Conservation (phyloP, 2,329 filamentous ascomycete genomes). For the Aureobasidium zeae region DNA sequence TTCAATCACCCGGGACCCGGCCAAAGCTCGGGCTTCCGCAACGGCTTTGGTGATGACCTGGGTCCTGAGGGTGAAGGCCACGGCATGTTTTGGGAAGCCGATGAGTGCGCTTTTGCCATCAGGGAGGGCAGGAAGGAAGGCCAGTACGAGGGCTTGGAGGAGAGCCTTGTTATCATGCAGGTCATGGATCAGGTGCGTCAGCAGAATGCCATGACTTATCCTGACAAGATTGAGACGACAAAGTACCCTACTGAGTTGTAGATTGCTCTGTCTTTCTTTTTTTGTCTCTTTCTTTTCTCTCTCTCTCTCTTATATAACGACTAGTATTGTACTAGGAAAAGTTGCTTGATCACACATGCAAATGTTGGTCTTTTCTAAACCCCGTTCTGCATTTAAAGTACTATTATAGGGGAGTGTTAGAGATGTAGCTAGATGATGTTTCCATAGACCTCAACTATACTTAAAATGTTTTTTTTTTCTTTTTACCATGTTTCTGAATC, state of each 20-base stretch:
- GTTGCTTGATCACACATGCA: neutral
- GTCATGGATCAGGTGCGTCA: conserved; percentile 58
- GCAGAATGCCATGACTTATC: conserved; percentile 54
- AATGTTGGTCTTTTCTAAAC: too few relatives aligned
- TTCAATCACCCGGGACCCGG: conserved; percentile 39
- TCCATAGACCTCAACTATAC: too few relatives aligned
- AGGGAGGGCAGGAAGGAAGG: conserved; percentile 71
- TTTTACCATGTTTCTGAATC: too few relatives aligned
- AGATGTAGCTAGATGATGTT: too few relatives aligned
- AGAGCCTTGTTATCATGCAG: conserved; percentile 76
- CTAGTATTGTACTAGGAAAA: neutral
- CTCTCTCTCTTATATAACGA: too few relatives aligned
- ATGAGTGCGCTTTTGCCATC: conserved; percentile 66
- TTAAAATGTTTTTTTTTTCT: too few relatives aligned
- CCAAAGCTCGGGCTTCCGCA: conserved; percentile 39
- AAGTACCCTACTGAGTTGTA: conserved; percentile 42
- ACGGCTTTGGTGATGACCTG: conserved; percentile 35
- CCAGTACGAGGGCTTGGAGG: conserved; percentile 57
- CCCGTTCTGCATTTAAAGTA: too few relatives aligned
- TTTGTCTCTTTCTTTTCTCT: too few relatives aligned
- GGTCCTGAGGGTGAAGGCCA: conserved; percentile 54
- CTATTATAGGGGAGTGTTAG: too few relatives aligned
- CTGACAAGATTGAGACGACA: conserved; percentile 55
- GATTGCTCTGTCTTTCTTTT: too few relatives aligned
- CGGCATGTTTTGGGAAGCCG: conserved; percentile 85